Conservation (phyloP, 805 yeast species). For the Lipomyces oligophaga region DNA sequence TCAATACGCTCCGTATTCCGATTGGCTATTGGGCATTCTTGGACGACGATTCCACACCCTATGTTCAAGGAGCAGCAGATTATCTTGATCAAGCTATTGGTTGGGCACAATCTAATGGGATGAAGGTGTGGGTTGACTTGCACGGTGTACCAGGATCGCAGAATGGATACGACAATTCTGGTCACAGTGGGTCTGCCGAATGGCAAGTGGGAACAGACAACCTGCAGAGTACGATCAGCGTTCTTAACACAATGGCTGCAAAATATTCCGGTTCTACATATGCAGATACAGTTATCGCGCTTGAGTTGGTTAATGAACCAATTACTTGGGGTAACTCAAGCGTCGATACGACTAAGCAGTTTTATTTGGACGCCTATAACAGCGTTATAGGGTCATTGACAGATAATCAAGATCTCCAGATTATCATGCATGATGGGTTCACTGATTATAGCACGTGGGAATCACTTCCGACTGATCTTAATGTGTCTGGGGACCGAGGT, state of each 20-base stretch:
- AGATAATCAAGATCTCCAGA: constrained; percentile 45
- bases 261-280: constrained; percentile 63
- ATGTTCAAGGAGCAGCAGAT: constrained; percentile 71
- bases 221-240: constrained; percentile 51
- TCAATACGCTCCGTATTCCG: constrained; percentile 52
- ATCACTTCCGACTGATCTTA: constrained; percentile 40
- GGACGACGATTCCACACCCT: constrained; percentile 41
- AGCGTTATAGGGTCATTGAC: constrained; percentile 49
- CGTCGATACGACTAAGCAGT: constrained; percentile 55
- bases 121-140: constrained; percentile 83
- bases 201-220: constrained; percentile 54
- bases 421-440: constrained; percentile 82
- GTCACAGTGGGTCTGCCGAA: constrained; percentile 58
- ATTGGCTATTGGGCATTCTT: constrained; percentile 71
- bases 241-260: constrained; percentile 51
- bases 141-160: constrained; percentile 95
- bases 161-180: constrained; percentile 93
- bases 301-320: constrained; percentile 88
- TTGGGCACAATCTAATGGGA: constrained; percentile 64
- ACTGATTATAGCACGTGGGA: constrained; percentile 60
- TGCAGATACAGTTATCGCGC: constrained; percentile 72
- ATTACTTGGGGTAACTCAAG: constrained; percentile 47
- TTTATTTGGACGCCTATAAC: constrained; percentile 60
- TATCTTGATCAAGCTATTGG: constrained; percentile 69
- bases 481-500: constrained; percentile 35